phyloP scores from a whole-genome alignment of 495 filamentous ascomycete species.

The Oleoguttula mirabilis region DNA sequence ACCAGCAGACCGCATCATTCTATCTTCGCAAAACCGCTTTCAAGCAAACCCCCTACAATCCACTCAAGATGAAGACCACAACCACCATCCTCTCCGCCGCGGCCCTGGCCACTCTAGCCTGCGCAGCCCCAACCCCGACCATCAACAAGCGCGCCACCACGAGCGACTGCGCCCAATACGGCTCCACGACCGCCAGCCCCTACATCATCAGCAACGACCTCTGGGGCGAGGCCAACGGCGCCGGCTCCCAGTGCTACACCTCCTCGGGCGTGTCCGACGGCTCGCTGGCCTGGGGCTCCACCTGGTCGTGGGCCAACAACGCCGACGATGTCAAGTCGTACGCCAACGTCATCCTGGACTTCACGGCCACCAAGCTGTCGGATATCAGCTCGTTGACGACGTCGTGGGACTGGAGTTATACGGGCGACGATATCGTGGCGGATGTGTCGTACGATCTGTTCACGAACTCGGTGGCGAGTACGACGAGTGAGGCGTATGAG shows the following conservation, averaged over 20 bases:
- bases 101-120: no score
- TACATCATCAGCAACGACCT: slow-evolving; percentile 19
- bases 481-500: background rate
- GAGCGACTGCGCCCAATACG: slow-evolving; percentile 13
- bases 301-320: slow-evolving; percentile 3
- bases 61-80: no score
- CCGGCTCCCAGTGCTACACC: background rate
- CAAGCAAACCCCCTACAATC: no score
- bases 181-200: background rate
- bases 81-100: no score
- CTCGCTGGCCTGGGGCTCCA: background rate
- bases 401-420: slow-evolving; percentile 47
- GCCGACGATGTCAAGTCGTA: slow-evolving; percentile 43
- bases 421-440: slow-evolving; percentile 42
- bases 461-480: background rate
- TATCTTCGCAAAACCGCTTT: no score
- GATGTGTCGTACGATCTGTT: slow-evolving; percentile 33
- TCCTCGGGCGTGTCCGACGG: background rate
- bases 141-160: no score
- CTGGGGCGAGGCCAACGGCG: slow-evolving; percentile 9
- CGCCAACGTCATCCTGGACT: slow-evolving; percentile 39
- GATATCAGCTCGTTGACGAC: slow-evolving; percentile 40
- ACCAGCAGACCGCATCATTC: no score
- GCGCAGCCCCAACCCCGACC: no score
- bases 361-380: slow-evolving; percentile 36